Conservation (phyloP, 345 rosid genomes). For the Aquilaria malaccensis region DNA sequence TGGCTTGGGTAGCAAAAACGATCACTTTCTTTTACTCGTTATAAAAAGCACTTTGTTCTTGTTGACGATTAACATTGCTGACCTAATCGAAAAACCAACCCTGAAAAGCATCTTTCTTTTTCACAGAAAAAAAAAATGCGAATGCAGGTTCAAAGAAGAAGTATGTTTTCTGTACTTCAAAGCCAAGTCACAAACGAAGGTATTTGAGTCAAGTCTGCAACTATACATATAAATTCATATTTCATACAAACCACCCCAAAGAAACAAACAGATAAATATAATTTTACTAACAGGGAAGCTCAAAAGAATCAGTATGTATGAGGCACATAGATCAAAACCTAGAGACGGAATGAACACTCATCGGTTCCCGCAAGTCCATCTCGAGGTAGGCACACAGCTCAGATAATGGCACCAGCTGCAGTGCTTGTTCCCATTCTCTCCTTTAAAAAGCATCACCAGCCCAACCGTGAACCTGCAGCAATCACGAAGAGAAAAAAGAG, state of each 20-base stretch:
- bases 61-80: no score
- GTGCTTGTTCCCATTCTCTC: slow-evolving; percentile 71
- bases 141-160: no score
- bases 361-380: slow-evolving; percentile 62
- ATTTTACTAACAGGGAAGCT: background rate
- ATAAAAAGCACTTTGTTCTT: no score
- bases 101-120: no score
- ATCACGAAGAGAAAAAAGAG: background rate
- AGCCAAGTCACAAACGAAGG: background rate
- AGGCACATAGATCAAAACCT: background rate
- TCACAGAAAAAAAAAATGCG: no score
- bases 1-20: no score
- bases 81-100: no score
- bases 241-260: slow-evolving; percentile 4
- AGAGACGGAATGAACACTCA: background rate
- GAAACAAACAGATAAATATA: slow-evolving; percentile 20
- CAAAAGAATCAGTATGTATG: background rate
- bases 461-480: slow-evolving; percentile 57
- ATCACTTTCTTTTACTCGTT: no score
- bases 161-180: background rate
- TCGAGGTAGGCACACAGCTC: slow-evolving; percentile 80
- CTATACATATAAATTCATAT: slow-evolving; percentile 13
- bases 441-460: slow-evolving; percentile 73
- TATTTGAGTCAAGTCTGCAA: background rate
- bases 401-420: slow-evolving; percentile 99